phyloP scores from a whole-genome alignment of 2,329 filamentous ascomycete genomes.

The Pyricularia pennisetigena region DNA sequence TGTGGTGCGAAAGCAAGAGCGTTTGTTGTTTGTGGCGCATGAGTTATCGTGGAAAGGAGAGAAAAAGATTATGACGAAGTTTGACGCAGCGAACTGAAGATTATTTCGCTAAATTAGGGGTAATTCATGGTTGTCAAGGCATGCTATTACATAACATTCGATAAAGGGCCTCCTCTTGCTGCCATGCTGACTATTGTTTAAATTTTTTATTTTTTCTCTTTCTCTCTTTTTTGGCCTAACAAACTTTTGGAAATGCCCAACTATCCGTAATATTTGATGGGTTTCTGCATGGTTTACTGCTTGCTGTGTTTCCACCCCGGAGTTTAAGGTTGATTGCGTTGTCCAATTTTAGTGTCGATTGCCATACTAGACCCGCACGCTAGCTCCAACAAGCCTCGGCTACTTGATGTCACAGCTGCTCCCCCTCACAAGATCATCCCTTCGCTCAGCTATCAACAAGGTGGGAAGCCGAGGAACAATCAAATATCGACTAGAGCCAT shows the following conservation, averaged over 20 bases:
- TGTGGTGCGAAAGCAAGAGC: slow-evolving; percentile 82
- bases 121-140: background rate
- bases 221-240: no score
- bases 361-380: background rate
- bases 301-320: background rate
- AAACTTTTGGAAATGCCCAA: background rate
- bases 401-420: background rate
- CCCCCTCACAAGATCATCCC: background rate
- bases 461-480: background rate
- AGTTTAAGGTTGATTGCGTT: background rate
- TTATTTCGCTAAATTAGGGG: background rate
- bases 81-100: background rate
- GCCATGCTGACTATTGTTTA: no score
- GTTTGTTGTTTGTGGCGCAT: slow-evolving; percentile 73
- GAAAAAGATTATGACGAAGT: slow-evolving; percentile 34
- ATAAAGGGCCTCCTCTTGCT: no score
- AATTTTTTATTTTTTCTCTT: no score
- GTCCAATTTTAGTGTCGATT: background rate
- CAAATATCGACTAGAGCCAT: background rate
- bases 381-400: background rate
- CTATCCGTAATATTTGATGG: background rate
- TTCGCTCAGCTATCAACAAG: background rate
- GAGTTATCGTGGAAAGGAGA: slow-evolving; percentile 38
- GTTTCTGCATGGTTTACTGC: background rate
- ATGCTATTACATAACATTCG: background rate